Conservation (phyloP, 129 eudicot genomes). For the Pulicaria dysenterica region DNA sequence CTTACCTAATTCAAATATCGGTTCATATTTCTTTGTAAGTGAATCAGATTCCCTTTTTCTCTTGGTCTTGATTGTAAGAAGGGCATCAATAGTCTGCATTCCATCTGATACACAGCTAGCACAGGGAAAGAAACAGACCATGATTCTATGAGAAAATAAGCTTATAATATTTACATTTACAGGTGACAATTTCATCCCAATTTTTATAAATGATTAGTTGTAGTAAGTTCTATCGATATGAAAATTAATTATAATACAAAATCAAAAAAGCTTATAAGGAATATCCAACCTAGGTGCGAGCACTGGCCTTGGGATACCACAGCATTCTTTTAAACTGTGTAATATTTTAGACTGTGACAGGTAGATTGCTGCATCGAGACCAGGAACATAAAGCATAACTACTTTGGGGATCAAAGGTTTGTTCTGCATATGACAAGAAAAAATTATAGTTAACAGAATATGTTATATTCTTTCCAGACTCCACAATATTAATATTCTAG, state of each 20-base stretch:
- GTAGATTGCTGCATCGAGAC: constrained; percentile 93
- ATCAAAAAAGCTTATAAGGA: too few relatives aligned
- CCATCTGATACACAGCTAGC: constrained; percentile 98
- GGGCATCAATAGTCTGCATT: constrained; percentile 88
- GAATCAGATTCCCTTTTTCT: constrained; percentile 68
- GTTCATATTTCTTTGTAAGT: constrained; percentile 43
- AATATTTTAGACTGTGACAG: constrained; percentile 71
- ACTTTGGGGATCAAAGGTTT: constrained; percentile 94
- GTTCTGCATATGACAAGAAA: constrained; percentile 63
- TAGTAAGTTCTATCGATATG: too few relatives aligned
- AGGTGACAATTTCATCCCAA: background rate
- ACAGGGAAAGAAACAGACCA: constrained; percentile 27
- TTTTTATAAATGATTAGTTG: background rate
- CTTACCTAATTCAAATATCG: constrained; percentile 52
- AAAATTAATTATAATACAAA: too few relatives aligned
- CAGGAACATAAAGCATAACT: constrained; percentile 90
- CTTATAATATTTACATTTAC: background rate
- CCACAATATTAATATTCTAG: background rate
- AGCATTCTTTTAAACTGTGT: constrained; percentile 66
- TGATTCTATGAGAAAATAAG: constrained; percentile 19
- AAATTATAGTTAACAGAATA: background rate
- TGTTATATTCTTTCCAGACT: background rate
- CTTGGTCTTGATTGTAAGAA: constrained; percentile 79
- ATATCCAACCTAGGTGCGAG: constrained; percentile 84
- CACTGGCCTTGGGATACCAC: constrained; percentile 91